Conservation (phyloP, 371 early-diverging fungal species). For the Mucor sp. region DNA sequence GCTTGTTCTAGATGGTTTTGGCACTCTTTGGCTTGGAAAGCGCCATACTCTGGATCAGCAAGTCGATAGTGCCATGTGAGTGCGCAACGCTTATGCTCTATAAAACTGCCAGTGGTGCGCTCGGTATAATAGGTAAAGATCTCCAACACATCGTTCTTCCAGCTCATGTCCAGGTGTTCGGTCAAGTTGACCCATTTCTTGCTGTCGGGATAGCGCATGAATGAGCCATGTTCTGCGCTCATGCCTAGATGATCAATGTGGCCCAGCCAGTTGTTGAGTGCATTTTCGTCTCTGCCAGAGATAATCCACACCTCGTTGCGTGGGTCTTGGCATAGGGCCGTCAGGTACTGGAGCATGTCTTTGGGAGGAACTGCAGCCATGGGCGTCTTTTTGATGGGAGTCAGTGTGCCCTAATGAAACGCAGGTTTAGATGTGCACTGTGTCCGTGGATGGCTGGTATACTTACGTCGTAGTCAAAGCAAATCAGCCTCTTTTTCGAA, state of each 20-base stretch:
- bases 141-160: conserved; percentile 81
- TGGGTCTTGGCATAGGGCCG: conserved; percentile 67
- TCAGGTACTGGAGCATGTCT: conserved; percentile 27
- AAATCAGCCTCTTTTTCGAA: conserved; percentile 64
- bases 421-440: background rate
- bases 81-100: conserved; percentile 80
- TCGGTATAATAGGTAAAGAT: conserved; percentile 90
- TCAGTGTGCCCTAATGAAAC: background rate
- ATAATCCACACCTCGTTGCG: conserved; percentile 90
- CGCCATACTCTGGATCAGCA: conserved; percentile 75
- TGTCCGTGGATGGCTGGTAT: background rate
- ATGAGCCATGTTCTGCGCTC: conserved; percentile 68
- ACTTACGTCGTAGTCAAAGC: conserved; percentile 87
- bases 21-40: conserved; percentile 86
- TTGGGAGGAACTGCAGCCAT: background rate
- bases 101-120: conserved; percentile 79
- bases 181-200: conserved; percentile 71
- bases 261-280: conserved; percentile 85
- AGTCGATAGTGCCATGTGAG: conserved; percentile 90
- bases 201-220: background rate
- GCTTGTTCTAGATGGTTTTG: conserved; percentile 85
- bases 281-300: conserved; percentile 86
- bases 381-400: background rate
- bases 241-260: conserved; percentile 76
- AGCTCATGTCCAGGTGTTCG: conserved; percentile 75